These are phyloP conservation scores for Arabidopsis arenosa DNA, from an alignment of 345 rosid species.

Conservation along the genomic window DNA sequence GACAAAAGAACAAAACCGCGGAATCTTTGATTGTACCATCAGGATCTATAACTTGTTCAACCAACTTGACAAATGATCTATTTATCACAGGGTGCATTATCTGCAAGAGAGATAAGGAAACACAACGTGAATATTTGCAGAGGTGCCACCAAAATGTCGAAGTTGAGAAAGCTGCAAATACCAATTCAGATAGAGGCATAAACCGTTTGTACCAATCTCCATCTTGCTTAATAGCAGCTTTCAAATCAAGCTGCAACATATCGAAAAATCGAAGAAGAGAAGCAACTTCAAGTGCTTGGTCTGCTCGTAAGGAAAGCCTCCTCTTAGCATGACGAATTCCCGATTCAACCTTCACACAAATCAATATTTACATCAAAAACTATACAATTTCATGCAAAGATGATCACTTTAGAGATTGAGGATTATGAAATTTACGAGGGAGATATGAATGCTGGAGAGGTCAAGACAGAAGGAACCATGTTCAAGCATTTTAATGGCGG, in stretches of 20 bases:
- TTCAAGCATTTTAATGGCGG: slow-evolving; percentile 74
- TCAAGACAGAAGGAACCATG: slow-evolving; percentile 71
- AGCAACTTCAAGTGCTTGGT: slow-evolving; percentile 71
- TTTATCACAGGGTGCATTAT: slow-evolving; percentile 61
- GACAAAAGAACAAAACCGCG: slow-evolving; percentile 63
- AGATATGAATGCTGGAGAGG: slow-evolving; percentile 59
- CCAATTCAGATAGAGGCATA: slow-evolving; percentile 80
- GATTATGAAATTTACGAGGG: slow-evolving; percentile 39
- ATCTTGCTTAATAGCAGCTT: slow-evolving; percentile 72
- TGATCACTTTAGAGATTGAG: not conserved
- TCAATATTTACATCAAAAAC: slow-evolving; percentile 2
- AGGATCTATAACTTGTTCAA: slow-evolving; percentile 71
- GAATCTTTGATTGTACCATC: slow-evolving; percentile 88
- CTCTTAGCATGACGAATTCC: slow-evolving; percentile 57
- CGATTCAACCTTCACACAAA: slow-evolving; percentile 58
- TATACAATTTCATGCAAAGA: not conserved
- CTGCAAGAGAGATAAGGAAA: slow-evolving; percentile 49
- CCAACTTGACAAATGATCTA: slow-evolving; percentile 59
- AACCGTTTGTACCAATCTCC: slow-evolving; percentile 68
- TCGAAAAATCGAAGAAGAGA: slow-evolving; percentile 63
- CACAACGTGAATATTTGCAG: not conserved
- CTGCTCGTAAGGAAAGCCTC: slow-evolving; percentile 52
- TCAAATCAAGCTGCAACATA: slow-evolving; percentile 67
- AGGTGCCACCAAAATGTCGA: slow-evolving; percentile 1
- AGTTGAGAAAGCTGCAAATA: slow-evolving; percentile 36